Base-by-base conservation (phyloP, 192 early-diverging fungal species). In the Gaertneriomyces sp. region DNA sequence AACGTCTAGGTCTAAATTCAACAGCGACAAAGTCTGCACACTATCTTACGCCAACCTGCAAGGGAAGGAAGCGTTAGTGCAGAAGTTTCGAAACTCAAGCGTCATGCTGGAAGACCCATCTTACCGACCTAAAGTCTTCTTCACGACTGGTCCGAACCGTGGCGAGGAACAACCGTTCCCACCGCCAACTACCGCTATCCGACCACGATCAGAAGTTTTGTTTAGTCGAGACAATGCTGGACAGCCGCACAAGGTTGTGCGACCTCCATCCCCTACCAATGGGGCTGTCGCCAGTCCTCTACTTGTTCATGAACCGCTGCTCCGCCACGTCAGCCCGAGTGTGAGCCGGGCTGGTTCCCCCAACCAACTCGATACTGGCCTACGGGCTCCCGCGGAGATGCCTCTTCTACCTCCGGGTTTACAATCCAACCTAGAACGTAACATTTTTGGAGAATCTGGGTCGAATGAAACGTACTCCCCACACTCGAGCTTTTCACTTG, bases 41-140 rank as follows among this genome's bases (percentile, higher is more conserved):
- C 60, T 94, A 17, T 81, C 83, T n/a, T 92, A 86, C 73, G 92
- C 92, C n/a, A 84, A 86, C 49, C 79, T 93, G 14, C 91, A 94
- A 64, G 89, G 89, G 1, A 86, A 84, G 59, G 57, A 77, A 4
- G 78, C 80, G 3, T 73, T 94, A 19, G 80, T 94, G 45, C 82
- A 89, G 42, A 90, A 90, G 56, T 94, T 93, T 70, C 72, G 85
- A 47, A 93, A 91, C 61, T 91, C 89, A 4, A 80, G 85, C 42
- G 86, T 94, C 3, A 92, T 94, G 90, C 71, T 87, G 9, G 90
- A 93, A 61, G 80, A 88, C 2, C 82, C 81, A 6, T 72, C 77
- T 44, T 94, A 83, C 68, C 82, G 88, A 1, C 92, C 92, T 43
- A 89, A 90, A 60, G 73, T 92, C 44, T 93, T 90, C 71, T 81